Evolutionary conservation across 2,329 filamentous ascomycete species (phyloP).

Genomic region (Ambrosiella cleistominuta): DNA sequence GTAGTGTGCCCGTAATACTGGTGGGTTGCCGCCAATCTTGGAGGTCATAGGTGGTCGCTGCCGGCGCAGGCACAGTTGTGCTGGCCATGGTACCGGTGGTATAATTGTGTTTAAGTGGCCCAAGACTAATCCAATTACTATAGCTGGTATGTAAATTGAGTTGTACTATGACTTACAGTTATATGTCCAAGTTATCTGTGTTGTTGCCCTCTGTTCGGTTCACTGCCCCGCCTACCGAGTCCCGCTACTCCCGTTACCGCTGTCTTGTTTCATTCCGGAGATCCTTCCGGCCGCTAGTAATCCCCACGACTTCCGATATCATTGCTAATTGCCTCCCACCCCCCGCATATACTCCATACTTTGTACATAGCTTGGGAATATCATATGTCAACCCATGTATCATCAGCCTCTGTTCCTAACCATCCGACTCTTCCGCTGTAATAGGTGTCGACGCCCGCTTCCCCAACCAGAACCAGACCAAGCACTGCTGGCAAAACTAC

Average conservation of each 20-base stretch:
- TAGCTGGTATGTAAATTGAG: slow-evolving; percentile 27
- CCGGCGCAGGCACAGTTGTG: neutral
- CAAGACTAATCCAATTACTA: slow-evolving; percentile 25
- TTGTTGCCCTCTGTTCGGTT: neutral
- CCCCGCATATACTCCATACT: neutral
- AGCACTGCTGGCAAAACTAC: slow-evolving; percentile 99
- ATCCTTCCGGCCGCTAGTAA: neutral
- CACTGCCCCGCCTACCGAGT: neutral
- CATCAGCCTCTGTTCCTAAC: neutral
- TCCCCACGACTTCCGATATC: neutral
- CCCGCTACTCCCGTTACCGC: neutral
- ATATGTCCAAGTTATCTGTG: neutral
- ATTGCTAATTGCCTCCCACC: neutral
- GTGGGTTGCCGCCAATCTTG: neutral
- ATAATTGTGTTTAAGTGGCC: slow-evolving; percentile 18
- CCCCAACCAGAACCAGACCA: slow-evolving; percentile 95
- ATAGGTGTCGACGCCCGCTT: slow-evolving; percentile 96
- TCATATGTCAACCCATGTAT: neutral
- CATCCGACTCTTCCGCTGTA: slow-evolving; percentile 1
- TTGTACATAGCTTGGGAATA: neutral
- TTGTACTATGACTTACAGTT: neutral
- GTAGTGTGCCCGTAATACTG: neutral
- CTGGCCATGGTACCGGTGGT: slow-evolving; percentile 15
- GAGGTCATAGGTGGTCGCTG: neutral
- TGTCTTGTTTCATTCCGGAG: slow-evolving; percentile 12